Base-by-base conservation (phyloP, 2,329 filamentous ascomycete species). In the Thelonectria discophora region DNA sequence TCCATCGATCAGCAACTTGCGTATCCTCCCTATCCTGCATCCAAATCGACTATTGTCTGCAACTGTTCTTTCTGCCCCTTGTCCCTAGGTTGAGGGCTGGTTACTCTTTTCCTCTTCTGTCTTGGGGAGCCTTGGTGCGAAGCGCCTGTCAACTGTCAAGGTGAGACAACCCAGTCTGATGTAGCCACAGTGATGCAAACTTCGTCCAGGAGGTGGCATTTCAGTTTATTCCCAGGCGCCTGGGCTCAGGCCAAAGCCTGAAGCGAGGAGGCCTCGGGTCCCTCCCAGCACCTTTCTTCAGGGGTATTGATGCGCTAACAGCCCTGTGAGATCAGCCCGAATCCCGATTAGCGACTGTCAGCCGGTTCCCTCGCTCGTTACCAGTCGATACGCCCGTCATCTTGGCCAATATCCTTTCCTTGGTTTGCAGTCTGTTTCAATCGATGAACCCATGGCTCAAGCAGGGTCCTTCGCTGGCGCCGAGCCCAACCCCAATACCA, bases 331-430 rank as follows among this genome's bases (percentile, higher is more conserved):
- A 55, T 50, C 39, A n/a, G n/a, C n/a, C n/a, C n/a, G n/a, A 42
- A 61, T 4, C 24, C 24, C 24, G 53, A 56, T 61, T 56, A 61
- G 58, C 53, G 52, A 55, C 37, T n/a, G 42, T 13, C 18, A n/a
- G 24, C n/a, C 20, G 10, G 11, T 24, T n/a, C 49, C 18, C 11
- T 34, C n/a, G 10, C 47, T 34, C 30, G 18, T 24, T 15, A 9
- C 24, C 4, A 4, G 7, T 7, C 24, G 7, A 24, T 32, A 32
- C 24, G 17, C 34, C 3, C 12, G 17, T 46, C 40, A 24, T 46
- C 47, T 51, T 51, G 50, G 40, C 30, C 57, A 30, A 47, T 30
- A 49, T 17, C 15, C n/a, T 55, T 27, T 24, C 20, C 24, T 40
- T 39, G 32, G 30, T 15, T 12, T 30, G 30, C 42, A 20, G 6